Evolutionary conservation across 2,329 filamentous ascomycete species (phyloP), one percentile per base, ranked within the genome.

Genomic region (Xylariaceae sp.): DNA sequence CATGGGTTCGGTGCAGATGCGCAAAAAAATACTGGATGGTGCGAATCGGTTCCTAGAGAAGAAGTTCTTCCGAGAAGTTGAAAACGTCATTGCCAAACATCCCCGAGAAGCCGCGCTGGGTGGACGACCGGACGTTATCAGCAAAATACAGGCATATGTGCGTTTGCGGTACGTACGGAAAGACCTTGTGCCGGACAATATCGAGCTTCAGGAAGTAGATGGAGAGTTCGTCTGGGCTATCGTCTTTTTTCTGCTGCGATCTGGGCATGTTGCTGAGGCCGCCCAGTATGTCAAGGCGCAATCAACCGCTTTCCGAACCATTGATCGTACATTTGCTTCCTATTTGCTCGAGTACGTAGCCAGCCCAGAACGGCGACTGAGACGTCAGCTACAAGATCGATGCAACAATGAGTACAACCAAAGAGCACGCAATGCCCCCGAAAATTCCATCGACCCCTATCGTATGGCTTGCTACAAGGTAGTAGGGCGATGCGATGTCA

Each of bases 401-500:
- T 96, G 96, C 73, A 89, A 89, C 63, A 91, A 89, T 59, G 92
- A 97, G 68, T 97, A 95, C 72, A 88, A 88, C 45, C 90, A 95
- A 70, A 87, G 92, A 39, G 83, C 87, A 21, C 87, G 91, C 60
- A 91, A 95, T 65, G 90, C 90, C 0, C 89, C 91, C 0, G 90
- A 94, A 53, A 88, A 92, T 68, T 89, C 90, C 1, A 86, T 95
- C 59, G 94, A 99, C 70, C 94, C 94, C 21, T 99, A 95, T 76
- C 87, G 92, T 48, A 92, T 96, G 85, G 92, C 93, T 41, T 97
- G 94, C 72, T 97, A 97, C 81, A 97, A 99, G 79, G 87, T 99
- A 57, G 88, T 99, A 64, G 94, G 95, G 39, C 91, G 86, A 39
- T 87, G 85, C 63, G 86, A 88, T 64, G 75, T 89, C 21, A 78